phyloP scores from a whole-genome alignment of 306 rosid species.

The Echinosophora koreensis region DNA sequence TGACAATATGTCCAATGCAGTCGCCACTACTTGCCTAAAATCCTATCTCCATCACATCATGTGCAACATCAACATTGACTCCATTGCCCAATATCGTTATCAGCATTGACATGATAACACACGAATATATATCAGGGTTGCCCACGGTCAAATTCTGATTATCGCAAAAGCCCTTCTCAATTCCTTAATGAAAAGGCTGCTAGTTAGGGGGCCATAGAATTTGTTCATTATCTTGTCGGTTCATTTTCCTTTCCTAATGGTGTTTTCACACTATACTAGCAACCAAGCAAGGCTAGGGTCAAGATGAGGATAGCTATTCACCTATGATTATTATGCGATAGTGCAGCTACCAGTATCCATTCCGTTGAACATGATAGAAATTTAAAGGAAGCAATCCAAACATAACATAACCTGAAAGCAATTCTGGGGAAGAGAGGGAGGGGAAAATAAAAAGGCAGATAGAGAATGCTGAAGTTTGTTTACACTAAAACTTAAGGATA shows the following conservation, averaged over 20 bases:
- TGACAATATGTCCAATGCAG: not conserved
- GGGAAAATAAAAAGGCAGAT: not conserved
- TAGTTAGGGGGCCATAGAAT: constrained; percentile 20
- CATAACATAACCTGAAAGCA: constrained; percentile 6
- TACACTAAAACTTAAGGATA: constrained; percentile 7
- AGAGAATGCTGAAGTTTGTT: not conserved
- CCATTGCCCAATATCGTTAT: not conserved
- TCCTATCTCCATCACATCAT: not conserved
- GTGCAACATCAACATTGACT: not conserved
- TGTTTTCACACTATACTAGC: not conserved
- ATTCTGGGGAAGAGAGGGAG: not conserved
- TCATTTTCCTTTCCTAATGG: constrained; percentile 8
- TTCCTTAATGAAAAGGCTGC: not conserved
- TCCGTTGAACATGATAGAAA: not conserved
- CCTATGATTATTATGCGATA: not conserved
- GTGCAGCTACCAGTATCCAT: not conserved
- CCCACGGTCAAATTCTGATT: not conserved
- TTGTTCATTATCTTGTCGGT: not conserved
- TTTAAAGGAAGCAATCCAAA: constrained; percentile 2
- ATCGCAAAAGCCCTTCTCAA: not conserved
- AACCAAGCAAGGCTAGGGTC: not conserved
- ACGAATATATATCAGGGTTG: constrained; percentile 16
- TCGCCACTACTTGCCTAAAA: not conserved
- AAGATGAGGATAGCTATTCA: not conserved
- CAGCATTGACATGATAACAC: not conserved